Base-by-base conservation (phyloP, 768 basidiomycete species). In the Podaxis sp. region DNA sequence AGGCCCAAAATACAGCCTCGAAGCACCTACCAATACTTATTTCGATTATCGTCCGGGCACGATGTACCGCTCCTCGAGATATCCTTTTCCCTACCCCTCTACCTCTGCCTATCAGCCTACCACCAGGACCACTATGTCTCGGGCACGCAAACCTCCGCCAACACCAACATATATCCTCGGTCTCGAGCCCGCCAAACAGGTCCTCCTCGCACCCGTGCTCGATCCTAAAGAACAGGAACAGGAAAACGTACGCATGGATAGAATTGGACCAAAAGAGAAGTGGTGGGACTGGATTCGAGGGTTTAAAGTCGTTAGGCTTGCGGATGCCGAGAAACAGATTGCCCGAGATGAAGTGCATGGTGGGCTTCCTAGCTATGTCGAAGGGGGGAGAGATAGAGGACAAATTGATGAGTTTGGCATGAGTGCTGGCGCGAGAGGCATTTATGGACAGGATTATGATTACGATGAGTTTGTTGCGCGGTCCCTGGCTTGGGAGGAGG, bases 111-210 rank as follows among this genome's bases (percentile, higher is more conserved):
- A 24, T 56, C 22, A 7, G 13, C 4, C 1, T 15, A 58, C 15
- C 22, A 26, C n/a, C n/a, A 13, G 15, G 10, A 12, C 36, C 11
- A 36, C 36, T 40, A 44, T 13, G 2, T 33, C 28, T 36, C 4
- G 10, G 33, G 10, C 33, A 8, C 33, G 8, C 10, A 33, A 2
- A 33, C 33, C 10, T 33, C 33, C 33, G 33, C 33, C 57, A 15
- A 33, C 10, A 58, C 57, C 57, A 24, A 58, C 57, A 20, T 58
- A 58, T 33, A 49, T 58, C 28, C 57, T 58, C 22, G 57, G 57
- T 3, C 13, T 58, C 4, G 57, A 58, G 11, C 30, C 30, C 10
- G 7, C 44, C 11, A 58, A 58, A 17, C 57, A 58, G 30, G 26
- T 58, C n/a, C 46, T 58, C 17, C 57, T 58, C 30, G 57, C 49